Evolutionary conservation across 1,284 basidiomycete species (phyloP).

Genomic region (Vanrija humicola): DNA sequence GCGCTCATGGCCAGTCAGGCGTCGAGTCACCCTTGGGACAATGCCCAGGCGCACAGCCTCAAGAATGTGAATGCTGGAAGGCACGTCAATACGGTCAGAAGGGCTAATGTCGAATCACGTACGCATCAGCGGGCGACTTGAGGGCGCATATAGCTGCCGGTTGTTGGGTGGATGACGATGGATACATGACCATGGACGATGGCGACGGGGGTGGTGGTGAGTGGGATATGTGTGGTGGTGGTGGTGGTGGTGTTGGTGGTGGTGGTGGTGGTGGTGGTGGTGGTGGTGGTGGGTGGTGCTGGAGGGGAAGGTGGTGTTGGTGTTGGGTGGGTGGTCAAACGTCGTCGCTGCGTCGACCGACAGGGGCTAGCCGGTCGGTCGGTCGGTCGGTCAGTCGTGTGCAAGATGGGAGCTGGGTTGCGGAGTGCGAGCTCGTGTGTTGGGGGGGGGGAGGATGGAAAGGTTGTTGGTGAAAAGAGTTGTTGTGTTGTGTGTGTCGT

Average conservation of each 20-base stretch:
- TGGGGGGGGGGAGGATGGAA: too few species aligned
- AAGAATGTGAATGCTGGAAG: conserved; percentile 67
- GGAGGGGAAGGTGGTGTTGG: too few species aligned
- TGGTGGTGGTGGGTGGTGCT: neutral
- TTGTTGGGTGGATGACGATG: conserved; percentile 41
- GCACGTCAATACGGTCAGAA: conserved; percentile 1
- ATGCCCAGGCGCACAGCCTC: conserved; percentile 84
- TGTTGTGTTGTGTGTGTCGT: neutral
- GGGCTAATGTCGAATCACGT: conserved; percentile 16
- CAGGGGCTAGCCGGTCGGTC: too few species aligned
- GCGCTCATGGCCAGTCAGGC: conserved; percentile 84
- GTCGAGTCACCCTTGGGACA: conserved; percentile 83
- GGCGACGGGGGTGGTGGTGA: neutral
- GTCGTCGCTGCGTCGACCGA: too few species aligned
- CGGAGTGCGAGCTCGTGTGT: too few species aligned
- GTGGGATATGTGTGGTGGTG: neutral
- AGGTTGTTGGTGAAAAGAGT: too few species aligned
- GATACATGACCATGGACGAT: conserved; percentile 27
- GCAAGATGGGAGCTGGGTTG: too few species aligned
- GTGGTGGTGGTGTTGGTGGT: too few species aligned
- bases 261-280: neutral
- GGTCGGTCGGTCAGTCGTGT: too few species aligned
- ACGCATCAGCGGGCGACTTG: conserved; percentile 47
- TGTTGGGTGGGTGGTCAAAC: neutral
- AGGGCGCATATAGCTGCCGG: conserved; percentile 46